phyloP scores from a whole-genome alignment of 257 asterid genomes.

The Osmanthus fragrans region DNA sequence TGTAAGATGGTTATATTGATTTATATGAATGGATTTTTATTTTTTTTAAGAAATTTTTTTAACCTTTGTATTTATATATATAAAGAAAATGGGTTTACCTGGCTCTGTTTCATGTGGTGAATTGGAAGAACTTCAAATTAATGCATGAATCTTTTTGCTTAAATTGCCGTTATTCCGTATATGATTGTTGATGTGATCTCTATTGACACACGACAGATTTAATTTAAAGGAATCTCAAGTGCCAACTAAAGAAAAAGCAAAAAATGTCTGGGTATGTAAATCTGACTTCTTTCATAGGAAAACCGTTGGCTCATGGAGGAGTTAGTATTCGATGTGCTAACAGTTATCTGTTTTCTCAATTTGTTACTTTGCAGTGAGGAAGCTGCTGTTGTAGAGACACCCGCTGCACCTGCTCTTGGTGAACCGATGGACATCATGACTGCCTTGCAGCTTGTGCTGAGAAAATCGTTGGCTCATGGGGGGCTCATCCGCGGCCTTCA shows the following conservation, averaged over 20 bases:
- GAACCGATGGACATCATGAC: constrained; percentile 70
- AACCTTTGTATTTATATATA: no score
- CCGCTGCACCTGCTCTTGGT: constrained; percentile 47
- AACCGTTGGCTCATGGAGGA: neutral
- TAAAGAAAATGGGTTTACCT: no score
- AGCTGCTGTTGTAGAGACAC: constrained; percentile 32
- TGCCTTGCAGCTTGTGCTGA: constrained; percentile 57
- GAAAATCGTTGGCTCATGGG: constrained; percentile 50
- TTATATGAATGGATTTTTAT: no score
- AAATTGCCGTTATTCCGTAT: neutral
- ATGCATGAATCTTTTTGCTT: neutral
- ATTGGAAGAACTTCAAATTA: no score
- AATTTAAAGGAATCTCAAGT: constrained; percentile 6
- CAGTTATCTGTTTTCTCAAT: neutral
- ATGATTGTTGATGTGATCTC: neutral
- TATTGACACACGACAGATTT: constrained; percentile 28
- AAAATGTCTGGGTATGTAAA: constrained; percentile 44
- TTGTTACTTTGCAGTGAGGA: constrained; percentile 34
- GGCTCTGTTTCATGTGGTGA: no score
- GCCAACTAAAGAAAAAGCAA: neutral
- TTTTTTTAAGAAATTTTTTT: no score
- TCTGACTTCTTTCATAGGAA: neutral
- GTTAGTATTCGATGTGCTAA: neutral
- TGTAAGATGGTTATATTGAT: no score
- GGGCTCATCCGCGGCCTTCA: constrained; percentile 53